Evolutionary conservation across 345 rosid genomes (phyloP), one percentile per base, ranked within the genome.

Genomic region (Raphanus sativus): DNA sequence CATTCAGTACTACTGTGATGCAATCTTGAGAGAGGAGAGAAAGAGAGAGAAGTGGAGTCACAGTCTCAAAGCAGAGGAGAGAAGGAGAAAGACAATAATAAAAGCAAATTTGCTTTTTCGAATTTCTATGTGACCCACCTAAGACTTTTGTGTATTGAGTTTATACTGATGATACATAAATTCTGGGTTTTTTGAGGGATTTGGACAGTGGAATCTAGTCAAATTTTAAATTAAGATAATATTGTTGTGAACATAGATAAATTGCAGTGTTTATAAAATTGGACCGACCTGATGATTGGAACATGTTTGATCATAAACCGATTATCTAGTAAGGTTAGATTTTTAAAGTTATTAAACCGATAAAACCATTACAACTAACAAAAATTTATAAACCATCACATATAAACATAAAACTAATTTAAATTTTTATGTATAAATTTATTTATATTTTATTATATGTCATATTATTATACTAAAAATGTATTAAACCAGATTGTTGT

Each of bases 111-210:
- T 36, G 80, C 82, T 77, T 75, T 60, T 1, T 30, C 25, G 55
- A 67, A 52, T 61, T 4, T 67, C 54, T 3, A 33, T 70, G 70
- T 48, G 54, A 74, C 62, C 72, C 40, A 76, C 76, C 40, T 24
- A 69, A 65, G 75, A 69, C 75, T 80, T 74, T 76, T 72, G 12
- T 63, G 70, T 77, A 34, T 11, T 63, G 80, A 36, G 75, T 77
- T 77, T 70, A 76, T 48, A 75, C 70, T 65, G 58, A 32, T 50
- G 54, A 73, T 50, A 32, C 67, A 67, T 16, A 67, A 42, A 30
- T 24, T 29, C 67, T 15, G 67, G 61, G 8, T 17, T 59, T 75
- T 75, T 48, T 4, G 8, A 74, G 26, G 40, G 54, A 15, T 24
- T 74, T 71, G 66, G 66, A 40, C 65, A 26, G 9, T 38, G 54